These are phyloP conservation scores for Epichloe baconii DNA, from an alignment of 2,329 filamentous ascomycete genomes.

Conservation along the genomic window DNA sequence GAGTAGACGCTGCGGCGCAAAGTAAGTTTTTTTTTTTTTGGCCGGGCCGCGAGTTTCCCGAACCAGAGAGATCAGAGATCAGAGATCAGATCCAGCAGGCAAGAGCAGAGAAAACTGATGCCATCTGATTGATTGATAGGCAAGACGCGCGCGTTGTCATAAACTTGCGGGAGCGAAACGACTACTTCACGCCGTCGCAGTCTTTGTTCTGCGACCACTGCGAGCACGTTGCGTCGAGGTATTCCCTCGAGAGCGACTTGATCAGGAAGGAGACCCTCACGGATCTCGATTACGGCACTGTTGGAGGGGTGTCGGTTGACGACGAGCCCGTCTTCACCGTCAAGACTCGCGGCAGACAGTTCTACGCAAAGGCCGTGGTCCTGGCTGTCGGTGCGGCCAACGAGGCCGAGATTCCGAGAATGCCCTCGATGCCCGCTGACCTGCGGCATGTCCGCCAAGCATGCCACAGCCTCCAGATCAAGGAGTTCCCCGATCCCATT, in stretches of 20 bases:
- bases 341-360: slow-evolving; percentile 37
- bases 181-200: slow-evolving; percentile 54
- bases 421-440: slow-evolving; percentile 19
- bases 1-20: slow-evolving; percentile 24
- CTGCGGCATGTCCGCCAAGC: slow-evolving; percentile 24
- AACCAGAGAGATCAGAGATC: not conserved
- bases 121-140: slow-evolving; percentile 14
- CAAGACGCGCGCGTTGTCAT: slow-evolving; percentile 37
- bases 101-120: not conserved
- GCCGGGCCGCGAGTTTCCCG: not conserved
- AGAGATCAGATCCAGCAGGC: not conserved
- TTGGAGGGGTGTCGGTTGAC: slow-evolving; percentile 29
- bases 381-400: slow-evolving; percentile 60
- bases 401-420: slow-evolving; percentile 33
- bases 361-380: slow-evolving; percentile 50
- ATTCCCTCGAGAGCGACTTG: slow-evolving; percentile 32
- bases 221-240: slow-evolving; percentile 40
- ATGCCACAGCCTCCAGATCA: slow-evolving; percentile 53
- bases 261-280: slow-evolving; percentile 47
- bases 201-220: slow-evolving; percentile 51
- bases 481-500: slow-evolving; percentile 39
- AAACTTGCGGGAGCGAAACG: slow-evolving; percentile 53
- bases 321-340: slow-evolving; percentile 52
- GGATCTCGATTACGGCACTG: slow-evolving; percentile 46
- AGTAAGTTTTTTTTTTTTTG: slow-evolving; percentile 19